Evolutionary conservation across 371 early-diverging fungal genomes (phyloP), one percentile per base, ranked within the genome.

Genomic region (Conidiobolus incongruus): DNA sequence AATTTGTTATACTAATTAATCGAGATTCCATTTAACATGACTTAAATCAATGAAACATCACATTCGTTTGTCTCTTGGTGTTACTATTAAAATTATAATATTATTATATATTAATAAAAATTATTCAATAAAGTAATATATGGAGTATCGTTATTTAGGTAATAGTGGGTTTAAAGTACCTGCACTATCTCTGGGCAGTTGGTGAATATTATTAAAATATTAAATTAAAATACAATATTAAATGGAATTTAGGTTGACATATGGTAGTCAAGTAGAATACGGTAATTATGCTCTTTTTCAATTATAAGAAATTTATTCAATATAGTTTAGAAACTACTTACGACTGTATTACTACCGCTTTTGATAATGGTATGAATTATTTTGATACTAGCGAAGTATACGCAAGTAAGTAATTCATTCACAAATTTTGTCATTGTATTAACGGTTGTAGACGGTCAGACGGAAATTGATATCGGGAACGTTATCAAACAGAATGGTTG

Each of bases 81-180:
- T n/a, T n/a, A n/a, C n/a, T n/a, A n/a, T n/a, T n/a, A n/a, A n/a
- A n/a, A n/a, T n/a, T n/a, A n/a, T n/a, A n/a, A n/a, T n/a, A n/a
- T n/a, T n/a, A n/a, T n/a, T n/a, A n/a, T n/a, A n/a, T n/a, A n/a
- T n/a, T n/a, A n/a, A n/a, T n/a, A n/a, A n/a, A n/a, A n/a, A n/a
- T n/a, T n/a, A n/a, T n/a, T n/a, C n/a, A n/a, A n/a, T n/a, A n/a
- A n/a, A n/a, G n/a, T n/a, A n/a, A 0, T 35, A 7, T 42, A 86
- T 84, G 87, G 73, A 81, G 50, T 86, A 81, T 56, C 72, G 83
- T 28, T 74, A 68, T 49, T 64, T 86, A 34, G 87, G 87, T 44
- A 57, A 64, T 32, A 72, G 77, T 45, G 87, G 87, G 4, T 70
- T 86, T 35, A 78, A 76, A 57, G 78, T 86, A 20, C 69, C 71